These are phyloP conservation scores for Solanum chmielewskii DNA, from an alignment of 257 asterid genomes.

Conservation along the genomic window DNA sequence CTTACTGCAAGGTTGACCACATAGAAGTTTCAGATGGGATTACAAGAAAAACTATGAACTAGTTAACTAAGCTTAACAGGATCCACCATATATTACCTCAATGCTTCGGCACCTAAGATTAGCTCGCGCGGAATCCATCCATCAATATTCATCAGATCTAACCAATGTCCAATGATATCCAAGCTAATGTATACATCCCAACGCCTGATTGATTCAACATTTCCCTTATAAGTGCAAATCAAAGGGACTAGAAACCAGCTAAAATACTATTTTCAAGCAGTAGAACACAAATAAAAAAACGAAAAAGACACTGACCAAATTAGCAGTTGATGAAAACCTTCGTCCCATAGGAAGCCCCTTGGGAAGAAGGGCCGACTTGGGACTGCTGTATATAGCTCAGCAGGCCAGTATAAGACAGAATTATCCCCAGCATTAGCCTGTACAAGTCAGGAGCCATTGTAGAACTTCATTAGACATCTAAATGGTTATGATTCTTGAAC, in stretches of 20 bases:
- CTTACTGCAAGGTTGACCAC: conserved; percentile 53
- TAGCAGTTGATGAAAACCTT: conserved; percentile 94
- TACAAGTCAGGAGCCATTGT: conserved; percentile 29
- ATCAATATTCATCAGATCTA: conserved; percentile 90
- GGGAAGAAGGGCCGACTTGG: conserved; percentile 99
- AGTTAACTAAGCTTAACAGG: neutral
- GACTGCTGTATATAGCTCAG: conserved; percentile 95
- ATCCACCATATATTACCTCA: conserved; percentile 34
- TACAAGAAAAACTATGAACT: neutral
- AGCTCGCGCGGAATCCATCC: conserved; percentile 99
- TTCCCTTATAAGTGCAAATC: neutral
- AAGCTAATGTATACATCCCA: conserved; percentile 85
- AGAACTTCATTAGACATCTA: conserved; percentile 30
- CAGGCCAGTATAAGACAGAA: conserved; percentile 83
- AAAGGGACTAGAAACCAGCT: neutral
- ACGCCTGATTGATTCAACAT: conserved; percentile 50
- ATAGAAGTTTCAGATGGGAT: conserved; percentile 3
- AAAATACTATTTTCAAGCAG: neutral
- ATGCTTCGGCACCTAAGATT: conserved; percentile 95
- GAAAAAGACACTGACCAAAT: conserved; percentile 48
- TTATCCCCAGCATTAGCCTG: conserved; percentile 51
- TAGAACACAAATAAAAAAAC: neutral
- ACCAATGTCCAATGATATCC: conserved; percentile 95
- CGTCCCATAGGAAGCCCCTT: conserved; percentile 98
- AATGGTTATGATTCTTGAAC: neutral